Evolutionary conservation across 805 yeast species (phyloP), one percentile per base, ranked within the genome.

Genomic region (Sungouiella thailandica): DNA sequence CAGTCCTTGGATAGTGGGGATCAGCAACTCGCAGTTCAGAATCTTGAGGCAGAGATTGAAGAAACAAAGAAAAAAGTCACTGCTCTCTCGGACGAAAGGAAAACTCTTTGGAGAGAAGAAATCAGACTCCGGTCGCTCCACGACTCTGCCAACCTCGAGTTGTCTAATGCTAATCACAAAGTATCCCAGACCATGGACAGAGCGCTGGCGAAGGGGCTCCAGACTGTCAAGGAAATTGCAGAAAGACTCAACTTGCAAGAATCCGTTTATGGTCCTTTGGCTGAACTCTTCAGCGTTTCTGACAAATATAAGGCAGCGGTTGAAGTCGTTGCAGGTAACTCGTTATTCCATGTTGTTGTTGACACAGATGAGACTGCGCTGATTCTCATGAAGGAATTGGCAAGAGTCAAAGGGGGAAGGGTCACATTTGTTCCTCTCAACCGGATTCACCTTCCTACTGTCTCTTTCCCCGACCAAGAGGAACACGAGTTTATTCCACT

Each of bases 341-440:
- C 94, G 3, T 61, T 93, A 33, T 89, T 88, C 50, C 86, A 90
- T 53, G 78, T 90, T 19, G 93, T 93, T 16, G 97, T 90, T 10
- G 95, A 88, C 50, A 79, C 71, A 26, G 96, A 90, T 41, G 78
- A 73, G 33, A 85, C 95, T 2, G 97, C 97, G 0, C 69, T 86
- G 8, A 54, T 74, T 12, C 57, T 90, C 3, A 83, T 89, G 83
- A 81, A 80, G 28, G 88, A 86, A 52, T 65, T 93, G 37, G 70
- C 71, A 5, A 66, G 82, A 33, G 77, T 74, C 39, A 78, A 76
- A 40, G 71, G 80, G 5, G 97, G 97, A 2, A 71, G 96, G 49
- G 89, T 84, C 0, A 87, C 97, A 0, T 88, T 93, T 48, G 79
- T 93, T 66, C 97, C 98, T 1, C 62, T 93, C 42, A 86, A 88